These are phyloP conservation scores for Phytopythium kandeliae DNA, from an alignment of 352 stramenopile genomes.

Conservation along the genomic window DNA sequence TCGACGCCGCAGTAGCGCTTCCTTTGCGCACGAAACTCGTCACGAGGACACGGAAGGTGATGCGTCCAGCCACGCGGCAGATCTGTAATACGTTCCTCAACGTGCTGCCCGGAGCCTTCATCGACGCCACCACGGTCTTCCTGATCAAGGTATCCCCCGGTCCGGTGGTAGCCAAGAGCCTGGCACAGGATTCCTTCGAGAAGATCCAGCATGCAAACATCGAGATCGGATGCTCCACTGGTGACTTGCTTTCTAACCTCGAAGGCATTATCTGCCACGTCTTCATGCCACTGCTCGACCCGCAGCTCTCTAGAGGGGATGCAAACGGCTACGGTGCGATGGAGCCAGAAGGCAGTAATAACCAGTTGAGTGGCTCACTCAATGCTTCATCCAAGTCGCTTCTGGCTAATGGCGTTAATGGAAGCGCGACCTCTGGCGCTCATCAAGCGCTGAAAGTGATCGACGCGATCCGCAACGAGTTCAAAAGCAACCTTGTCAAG, in stretches of 20 bases:
- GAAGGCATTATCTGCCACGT: conserved; percentile 86
- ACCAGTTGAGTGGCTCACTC: not conserved
- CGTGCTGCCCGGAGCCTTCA: conserved; percentile 46
- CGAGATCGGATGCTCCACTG: conserved; percentile 86
- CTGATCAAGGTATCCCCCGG: conserved; percentile 69
- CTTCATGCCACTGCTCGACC: conserved; percentile 84
- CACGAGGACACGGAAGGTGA: conserved; percentile 39
- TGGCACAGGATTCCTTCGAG: conserved; percentile 25
- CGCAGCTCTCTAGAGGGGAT: conserved; percentile 40
- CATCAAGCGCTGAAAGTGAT: conserved; percentile 76
- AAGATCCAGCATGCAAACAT: conserved; percentile 61
- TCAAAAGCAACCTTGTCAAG: conserved; percentile 88
- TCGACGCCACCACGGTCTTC: conserved; percentile 65
- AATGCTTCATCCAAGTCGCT: not conserved
- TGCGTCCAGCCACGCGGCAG: conserved; percentile 42
- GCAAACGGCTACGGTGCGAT: conserved; percentile 1
- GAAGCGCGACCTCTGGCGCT: conserved; percentile 3
- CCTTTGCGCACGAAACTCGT: conserved; percentile 28
- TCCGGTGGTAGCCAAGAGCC: conserved; percentile 32
- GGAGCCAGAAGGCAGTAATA: not conserved
- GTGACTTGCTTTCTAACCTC: conserved; percentile 78
- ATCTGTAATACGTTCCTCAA: conserved; percentile 71
- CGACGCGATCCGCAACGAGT: conserved; percentile 81
- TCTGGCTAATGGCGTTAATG: not conserved
- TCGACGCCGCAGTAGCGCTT: conserved; percentile 27